Evolutionary conservation across 228 moss, liverwort and hornwort genomes (phyloP).

Genomic region (Sphagnum fallax): DNA sequence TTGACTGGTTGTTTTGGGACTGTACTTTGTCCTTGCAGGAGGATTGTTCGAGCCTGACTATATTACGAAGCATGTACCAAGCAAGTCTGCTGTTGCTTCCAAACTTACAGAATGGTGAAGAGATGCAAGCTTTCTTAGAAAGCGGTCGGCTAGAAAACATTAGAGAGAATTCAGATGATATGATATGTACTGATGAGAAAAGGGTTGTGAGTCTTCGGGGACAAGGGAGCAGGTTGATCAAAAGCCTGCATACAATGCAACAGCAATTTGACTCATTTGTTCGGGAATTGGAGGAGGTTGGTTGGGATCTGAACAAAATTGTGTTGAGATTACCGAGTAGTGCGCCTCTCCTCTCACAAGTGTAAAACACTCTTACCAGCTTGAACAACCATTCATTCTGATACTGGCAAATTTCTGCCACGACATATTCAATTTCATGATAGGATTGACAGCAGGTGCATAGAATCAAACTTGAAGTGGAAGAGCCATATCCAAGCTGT

Average conservation of each 20-base stretch:
- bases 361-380: not conserved
- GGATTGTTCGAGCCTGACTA: not conserved
- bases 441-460: too few relatives aligned
- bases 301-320: conserved; percentile 1
- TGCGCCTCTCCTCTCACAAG: not conserved
- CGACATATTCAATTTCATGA: too few relatives aligned
- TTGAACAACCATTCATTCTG: too few relatives aligned
- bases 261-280: not conserved
- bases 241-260: not conserved
- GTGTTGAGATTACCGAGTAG: conserved; percentile 1
- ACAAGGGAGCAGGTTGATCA: not conserved
- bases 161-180: not conserved
- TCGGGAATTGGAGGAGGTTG: not conserved
- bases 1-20: not conserved
- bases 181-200: not conserved
- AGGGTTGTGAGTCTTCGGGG: not conserved
- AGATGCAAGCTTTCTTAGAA: not conserved
- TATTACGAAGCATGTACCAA: conserved; percentile 3
- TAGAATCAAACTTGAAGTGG: too few relatives aligned
- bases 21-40: not conserved
- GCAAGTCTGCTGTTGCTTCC: not conserved
- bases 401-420: too few relatives aligned
- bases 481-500: too few relatives aligned
- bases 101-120: not conserved
- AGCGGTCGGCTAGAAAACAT: not conserved